These are phyloP conservation scores for Fragaria nilgerrensis DNA, from an alignment of 306 rosid genomes.

Conservation along the genomic window DNA sequence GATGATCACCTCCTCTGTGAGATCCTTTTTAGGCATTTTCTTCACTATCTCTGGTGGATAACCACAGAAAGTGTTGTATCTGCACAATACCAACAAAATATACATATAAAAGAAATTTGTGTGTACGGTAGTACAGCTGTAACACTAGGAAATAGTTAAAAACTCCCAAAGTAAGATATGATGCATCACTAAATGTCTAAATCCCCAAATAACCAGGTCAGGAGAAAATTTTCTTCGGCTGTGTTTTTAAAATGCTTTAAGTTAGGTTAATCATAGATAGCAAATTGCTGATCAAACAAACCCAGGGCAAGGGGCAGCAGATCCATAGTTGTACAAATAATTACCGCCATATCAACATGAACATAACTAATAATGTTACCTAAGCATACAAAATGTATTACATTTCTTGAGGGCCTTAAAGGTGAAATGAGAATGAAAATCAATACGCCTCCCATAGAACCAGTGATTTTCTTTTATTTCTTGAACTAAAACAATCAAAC, in stretches of 20 bases:
- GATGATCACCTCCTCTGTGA: constrained; percentile 91
- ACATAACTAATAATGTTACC: neutral
- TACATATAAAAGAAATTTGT: constrained; percentile 23
- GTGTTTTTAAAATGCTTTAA: neutral
- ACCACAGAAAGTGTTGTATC: constrained; percentile 90
- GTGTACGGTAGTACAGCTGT: neutral
- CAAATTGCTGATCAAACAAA: neutral
- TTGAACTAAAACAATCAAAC: neutral
- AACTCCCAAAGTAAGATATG: neutral
- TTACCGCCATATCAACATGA: neutral
- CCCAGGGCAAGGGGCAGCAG: neutral
- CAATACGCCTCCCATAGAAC: neutral
- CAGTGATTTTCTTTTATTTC: neutral
- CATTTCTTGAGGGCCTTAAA: neutral
- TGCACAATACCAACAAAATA: constrained; percentile 41
- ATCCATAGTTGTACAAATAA: neutral
- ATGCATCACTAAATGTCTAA: neutral
- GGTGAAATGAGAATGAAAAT: neutral
- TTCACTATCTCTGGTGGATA: constrained; percentile 98
- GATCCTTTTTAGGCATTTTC: constrained; percentile 99
- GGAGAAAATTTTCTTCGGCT: neutral
- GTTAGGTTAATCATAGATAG: neutral
- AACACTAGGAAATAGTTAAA: constrained; percentile 1
- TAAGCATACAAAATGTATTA: neutral
- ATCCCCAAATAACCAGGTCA: neutral